Evolutionary conservation across 148 eudicot species (phyloP).

Genomic region (Polygonum aviculare): DNA sequence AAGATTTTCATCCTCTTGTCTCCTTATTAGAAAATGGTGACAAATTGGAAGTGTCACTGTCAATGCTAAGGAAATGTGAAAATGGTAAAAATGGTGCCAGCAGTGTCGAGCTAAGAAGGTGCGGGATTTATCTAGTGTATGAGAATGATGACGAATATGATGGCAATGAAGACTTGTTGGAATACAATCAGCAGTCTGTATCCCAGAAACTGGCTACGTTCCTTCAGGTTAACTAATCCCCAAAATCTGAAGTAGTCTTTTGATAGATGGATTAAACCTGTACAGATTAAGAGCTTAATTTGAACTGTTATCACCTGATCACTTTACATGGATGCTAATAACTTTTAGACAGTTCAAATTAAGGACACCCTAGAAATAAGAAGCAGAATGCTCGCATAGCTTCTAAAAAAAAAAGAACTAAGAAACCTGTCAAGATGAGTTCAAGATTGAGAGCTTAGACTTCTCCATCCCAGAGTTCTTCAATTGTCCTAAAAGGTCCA

Average conservation of each 20-base stretch:
- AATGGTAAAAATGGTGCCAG: background rate
- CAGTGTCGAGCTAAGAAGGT: conserved; percentile 31
- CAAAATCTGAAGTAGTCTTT: too few relatives aligned
- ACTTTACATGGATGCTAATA: too few relatives aligned
- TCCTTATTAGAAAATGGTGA: conserved; percentile 34
- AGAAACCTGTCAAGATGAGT: background rate
- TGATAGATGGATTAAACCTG: too few relatives aligned
- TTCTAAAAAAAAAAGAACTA: background rate
- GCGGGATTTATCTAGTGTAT: conserved; percentile 39
- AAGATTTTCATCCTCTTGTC: conserved; percentile 32
- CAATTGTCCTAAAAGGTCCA: conserved; percentile 35
- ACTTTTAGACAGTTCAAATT: too few relatives aligned
- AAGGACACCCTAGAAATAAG: too few relatives aligned
- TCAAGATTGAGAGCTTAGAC: background rate
- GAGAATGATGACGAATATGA: conserved; percentile 57
- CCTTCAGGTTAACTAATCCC: background rate
- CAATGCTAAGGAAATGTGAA: background rate
- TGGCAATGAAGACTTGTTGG: conserved; percentile 31
- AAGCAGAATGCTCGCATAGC: too few relatives aligned
- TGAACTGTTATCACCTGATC: too few relatives aligned
- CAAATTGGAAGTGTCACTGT: conserved; percentile 19
- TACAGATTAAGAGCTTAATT: too few relatives aligned
- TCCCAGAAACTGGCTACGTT: conserved; percentile 32
- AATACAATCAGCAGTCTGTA: conserved; percentile 24
- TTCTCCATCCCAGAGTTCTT: conserved; percentile 53